phyloP scores from a whole-genome alignment of 1,284 basidiomycete genomes.

The Apiotrichum porosum region DNA sequence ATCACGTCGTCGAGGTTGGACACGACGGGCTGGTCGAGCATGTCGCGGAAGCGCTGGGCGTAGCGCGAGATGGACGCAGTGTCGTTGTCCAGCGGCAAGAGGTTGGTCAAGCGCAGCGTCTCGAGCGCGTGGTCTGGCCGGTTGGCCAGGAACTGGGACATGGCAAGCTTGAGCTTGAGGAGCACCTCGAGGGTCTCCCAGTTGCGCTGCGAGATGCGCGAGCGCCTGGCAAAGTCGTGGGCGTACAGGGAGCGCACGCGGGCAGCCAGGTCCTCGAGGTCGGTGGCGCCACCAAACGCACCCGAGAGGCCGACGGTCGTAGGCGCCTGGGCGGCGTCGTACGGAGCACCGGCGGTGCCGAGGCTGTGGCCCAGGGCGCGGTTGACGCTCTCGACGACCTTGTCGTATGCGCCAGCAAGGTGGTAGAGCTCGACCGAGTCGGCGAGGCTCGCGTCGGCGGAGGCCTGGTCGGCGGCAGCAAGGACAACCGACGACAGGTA shows the following conservation, averaged over 20 bases:
- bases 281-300: conserved; percentile 44
- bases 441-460: conserved; percentile 64
- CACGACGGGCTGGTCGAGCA: conserved; percentile 74
- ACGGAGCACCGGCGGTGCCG: conserved; percentile 49
- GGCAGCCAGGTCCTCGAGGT: conserved; percentile 70
- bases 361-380: conserved; percentile 83
- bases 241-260: conserved; percentile 87
- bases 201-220: conserved; percentile 71
- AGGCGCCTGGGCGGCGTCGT: conserved; percentile 3
- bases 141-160: conserved; percentile 68
- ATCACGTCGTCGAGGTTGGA: conserved; percentile 85
- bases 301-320: conserved; percentile 24
- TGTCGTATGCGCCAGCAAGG: conserved; percentile 83
- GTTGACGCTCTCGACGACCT: conserved; percentile 82
- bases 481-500: conserved; percentile 80
- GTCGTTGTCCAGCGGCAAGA: conserved; percentile 84
- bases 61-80: conserved; percentile 77
- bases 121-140: conserved; percentile 74
- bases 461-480: conserved; percentile 68
- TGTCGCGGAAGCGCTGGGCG: conserved; percentile 82
- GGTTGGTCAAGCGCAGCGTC: conserved; percentile 82
- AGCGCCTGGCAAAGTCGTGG: conserved; percentile 66
- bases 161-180: conserved; percentile 74
- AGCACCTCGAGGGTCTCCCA: conserved; percentile 60
- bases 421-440: conserved; percentile 96